Conservation (phyloP, 139 green algal species). For the Auxenochlorella pyrenoidosa region DNA sequence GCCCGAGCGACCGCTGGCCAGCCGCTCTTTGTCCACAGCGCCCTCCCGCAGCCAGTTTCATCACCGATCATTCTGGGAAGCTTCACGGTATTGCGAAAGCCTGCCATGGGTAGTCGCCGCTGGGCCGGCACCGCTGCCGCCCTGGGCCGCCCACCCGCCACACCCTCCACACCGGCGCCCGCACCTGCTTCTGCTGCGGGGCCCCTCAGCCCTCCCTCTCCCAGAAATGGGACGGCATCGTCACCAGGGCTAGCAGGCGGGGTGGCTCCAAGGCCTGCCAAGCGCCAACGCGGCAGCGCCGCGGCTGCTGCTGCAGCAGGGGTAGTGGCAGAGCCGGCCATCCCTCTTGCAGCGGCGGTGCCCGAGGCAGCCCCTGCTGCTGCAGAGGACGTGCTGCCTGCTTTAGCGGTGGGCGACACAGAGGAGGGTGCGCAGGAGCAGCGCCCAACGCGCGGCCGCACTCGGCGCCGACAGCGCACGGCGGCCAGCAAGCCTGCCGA, state of each 20-base stretch:
- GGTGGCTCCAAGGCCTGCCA: neutral
- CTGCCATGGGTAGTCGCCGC: neutral
- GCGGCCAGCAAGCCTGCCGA: neutral
- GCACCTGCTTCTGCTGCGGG: neutral
- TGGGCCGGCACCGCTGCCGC: neutral
- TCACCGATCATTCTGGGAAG: neutral
- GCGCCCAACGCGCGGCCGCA: neutral
- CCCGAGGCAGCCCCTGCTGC: neutral
- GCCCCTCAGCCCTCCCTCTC: neutral
- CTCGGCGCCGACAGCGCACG: neutral
- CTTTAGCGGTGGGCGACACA: neutral
- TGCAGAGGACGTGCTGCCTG: neutral
- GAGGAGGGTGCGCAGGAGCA: neutral
- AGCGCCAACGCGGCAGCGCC: neutral
- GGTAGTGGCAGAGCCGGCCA: neutral
- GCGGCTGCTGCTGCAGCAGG: neutral
- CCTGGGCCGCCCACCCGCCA: neutral
- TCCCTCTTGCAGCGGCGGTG: neutral
- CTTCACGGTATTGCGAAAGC: neutral
- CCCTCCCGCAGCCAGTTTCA: neutral
- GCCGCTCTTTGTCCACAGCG: no score
- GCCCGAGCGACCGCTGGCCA: neutral
- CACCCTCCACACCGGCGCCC: neutral
- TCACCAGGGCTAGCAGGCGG: neutral
- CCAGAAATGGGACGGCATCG: neutral